A percentile compares a stretch with the other conserved stretches of the same genome.
phyloP scores from a whole-genome alignment of 2,329 filamentous ascomycete genomes.

The Alternaria arbusti region DNA sequence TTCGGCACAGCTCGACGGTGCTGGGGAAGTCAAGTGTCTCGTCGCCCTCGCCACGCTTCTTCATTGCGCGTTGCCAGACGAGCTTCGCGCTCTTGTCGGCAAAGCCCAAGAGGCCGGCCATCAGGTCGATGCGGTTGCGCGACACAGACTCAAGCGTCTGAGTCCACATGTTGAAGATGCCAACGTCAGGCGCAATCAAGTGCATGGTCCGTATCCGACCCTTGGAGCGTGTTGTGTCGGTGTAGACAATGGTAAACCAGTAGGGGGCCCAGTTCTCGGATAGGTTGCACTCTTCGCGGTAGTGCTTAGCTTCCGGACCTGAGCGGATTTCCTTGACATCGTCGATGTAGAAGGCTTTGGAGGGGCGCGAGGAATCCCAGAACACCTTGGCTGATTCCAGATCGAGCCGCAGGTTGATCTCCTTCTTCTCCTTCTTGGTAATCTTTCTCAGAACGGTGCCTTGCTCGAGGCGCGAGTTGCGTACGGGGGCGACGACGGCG shows the following conservation, averaged over 20 bases:
- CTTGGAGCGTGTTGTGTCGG: conserved; percentile 77
- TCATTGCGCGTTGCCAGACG: conserved; percentile 88
- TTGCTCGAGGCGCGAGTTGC: conserved; percentile 76
- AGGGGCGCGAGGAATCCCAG: conserved; percentile 80
- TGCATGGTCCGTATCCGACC: conserved; percentile 81
- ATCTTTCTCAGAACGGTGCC: conserved; percentile 83
- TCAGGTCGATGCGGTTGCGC: conserved; percentile 84
- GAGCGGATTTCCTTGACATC: conserved; percentile 91
- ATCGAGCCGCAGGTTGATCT: conserved; percentile 80
- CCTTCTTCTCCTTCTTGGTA: conserved; percentile 78
- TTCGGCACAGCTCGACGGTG: conserved; percentile 84
- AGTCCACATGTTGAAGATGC: conserved; percentile 79
- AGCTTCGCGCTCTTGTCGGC: conserved; percentile 78
- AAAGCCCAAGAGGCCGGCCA: conserved; percentile 82
- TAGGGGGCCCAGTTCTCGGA: conserved; percentile 69
- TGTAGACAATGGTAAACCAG: conserved; percentile 92
- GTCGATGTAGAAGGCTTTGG: conserved; percentile 91
- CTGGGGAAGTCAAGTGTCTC: conserved; percentile 78
- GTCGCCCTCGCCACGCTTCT: conserved; percentile 66
- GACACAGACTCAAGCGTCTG: conserved; percentile 83
- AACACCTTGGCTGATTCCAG: conserved; percentile 83
- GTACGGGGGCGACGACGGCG: conserved; percentile 68
- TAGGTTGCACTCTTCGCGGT: conserved; percentile 81
- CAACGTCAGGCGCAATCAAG: conserved; percentile 77
- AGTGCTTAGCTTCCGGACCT: conserved; percentile 84